phyloP scores from a whole-genome alignment of 345 rosid species.

The Syzygium aromaticum region DNA sequence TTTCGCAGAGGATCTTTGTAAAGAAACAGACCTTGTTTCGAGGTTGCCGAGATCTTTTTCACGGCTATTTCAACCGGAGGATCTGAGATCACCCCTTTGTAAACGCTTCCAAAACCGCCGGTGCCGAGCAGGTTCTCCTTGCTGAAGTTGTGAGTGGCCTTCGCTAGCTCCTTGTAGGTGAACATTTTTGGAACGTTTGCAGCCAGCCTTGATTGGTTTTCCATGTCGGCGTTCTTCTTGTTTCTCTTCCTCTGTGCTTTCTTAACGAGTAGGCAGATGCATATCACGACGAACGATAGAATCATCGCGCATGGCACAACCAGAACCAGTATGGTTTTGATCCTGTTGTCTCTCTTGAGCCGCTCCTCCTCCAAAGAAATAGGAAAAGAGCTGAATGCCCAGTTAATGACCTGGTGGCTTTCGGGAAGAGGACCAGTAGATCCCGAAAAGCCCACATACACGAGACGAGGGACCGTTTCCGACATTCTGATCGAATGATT shows the following conservation, averaged over 20 bases:
- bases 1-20: background rate
- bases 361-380: background rate
- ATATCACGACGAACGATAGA: background rate
- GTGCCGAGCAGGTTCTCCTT: conserved; percentile 29
- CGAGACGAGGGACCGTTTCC: conserved; percentile 8
- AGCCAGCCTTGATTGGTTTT: conserved; percentile 14
- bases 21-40: conserved; percentile 16
- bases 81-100: conserved; percentile 16
- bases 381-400: conserved; percentile 12
- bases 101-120: conserved; percentile 39
- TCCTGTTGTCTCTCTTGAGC: background rate
- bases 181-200: conserved; percentile 26
- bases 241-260: background rate
- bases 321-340: background rate
- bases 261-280: background rate
- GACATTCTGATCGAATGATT: conserved; percentile 21
- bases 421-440: conserved; percentile 19
- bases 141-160: conserved; percentile 26
- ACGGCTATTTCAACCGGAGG: conserved; percentile 24
- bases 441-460: conserved; percentile 28
- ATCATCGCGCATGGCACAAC: conserved; percentile 5
- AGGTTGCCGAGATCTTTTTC: conserved; percentile 30
- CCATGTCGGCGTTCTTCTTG: conserved; percentile 12
- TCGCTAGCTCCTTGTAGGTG: conserved; percentile 22
- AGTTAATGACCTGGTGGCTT: conserved; percentile 17